Evolutionary conservation across 1,284 basidiomycete species (phyloP).

Genomic region (Gomphus bonarii): DNA sequence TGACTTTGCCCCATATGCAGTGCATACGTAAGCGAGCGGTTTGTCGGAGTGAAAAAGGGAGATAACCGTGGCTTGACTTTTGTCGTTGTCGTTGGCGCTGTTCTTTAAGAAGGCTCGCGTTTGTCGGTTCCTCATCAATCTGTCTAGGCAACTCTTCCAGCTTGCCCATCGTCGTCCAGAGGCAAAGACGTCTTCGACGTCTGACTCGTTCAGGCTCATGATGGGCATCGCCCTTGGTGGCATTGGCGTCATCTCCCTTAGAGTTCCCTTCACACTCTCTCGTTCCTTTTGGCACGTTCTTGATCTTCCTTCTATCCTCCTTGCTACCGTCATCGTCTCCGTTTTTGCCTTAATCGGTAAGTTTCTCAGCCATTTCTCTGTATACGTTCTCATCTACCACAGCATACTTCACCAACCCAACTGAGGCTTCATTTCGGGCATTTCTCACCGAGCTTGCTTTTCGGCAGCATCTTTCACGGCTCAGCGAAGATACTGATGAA

Average conservation of each 20-base stretch:
- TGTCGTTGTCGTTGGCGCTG: not conserved
- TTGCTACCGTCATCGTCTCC: slow-evolving; percentile 53
- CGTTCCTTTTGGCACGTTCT: slow-evolving; percentile 41
- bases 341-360: slow-evolving; percentile 63
- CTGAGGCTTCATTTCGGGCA: slow-evolving; percentile 83
- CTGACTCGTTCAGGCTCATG: slow-evolving; percentile 24
- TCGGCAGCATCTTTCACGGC: slow-evolving; percentile 81
- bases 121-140: not conserved
- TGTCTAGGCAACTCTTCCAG: slow-evolving; percentile 11
- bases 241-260: slow-evolving; percentile 49
- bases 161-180: slow-evolving; percentile 9
- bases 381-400: slow-evolving; percentile 14
- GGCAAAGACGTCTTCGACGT: slow-evolving; percentile 9
- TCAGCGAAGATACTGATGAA: slow-evolving; percentile 51
- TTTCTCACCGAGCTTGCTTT: slow-evolving; percentile 95
- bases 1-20: too few relatives aligned
- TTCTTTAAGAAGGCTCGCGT: not conserved
- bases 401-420: slow-evolving; percentile 93
- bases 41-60: slow-evolving; percentile 1
- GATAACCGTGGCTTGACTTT: not conserved
- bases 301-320: slow-evolving; percentile 58
- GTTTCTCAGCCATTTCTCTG: slow-evolving; percentile 20
- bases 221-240: slow-evolving; percentile 57
- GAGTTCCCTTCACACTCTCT: slow-evolving; percentile 39
- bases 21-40: not conserved